These are phyloP conservation scores for Rhynchosporium graminicola DNA, from an alignment of 2,329 filamentous ascomycete species.

Conservation along the genomic window DNA sequence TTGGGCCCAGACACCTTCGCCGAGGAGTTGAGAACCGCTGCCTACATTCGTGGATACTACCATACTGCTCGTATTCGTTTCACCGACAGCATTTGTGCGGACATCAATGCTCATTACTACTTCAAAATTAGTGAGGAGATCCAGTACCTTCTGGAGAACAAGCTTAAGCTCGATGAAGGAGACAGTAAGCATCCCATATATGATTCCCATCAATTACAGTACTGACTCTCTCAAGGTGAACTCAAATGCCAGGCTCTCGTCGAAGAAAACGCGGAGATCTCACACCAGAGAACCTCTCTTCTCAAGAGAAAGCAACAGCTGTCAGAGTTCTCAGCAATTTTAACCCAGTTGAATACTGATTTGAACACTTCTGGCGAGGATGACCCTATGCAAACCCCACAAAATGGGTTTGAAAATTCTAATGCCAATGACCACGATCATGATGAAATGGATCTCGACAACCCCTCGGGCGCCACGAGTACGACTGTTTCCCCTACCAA, in stretches of 20 bases:
- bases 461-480: not conserved
- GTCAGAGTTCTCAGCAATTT: not conserved
- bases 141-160: constrained; percentile 9
- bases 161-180: constrained; percentile 14
- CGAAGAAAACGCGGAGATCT: not conserved
- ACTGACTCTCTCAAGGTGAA: not conserved
- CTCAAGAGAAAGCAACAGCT: constrained; percentile 4
- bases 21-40: constrained; percentile 61
- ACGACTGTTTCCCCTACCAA: not conserved
- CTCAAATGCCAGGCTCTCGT: not conserved
- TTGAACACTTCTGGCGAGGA: not conserved
- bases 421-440: not conserved
- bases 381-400: not conserved
- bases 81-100: constrained; percentile 49
- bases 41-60: constrained; percentile 69
- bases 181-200: constrained; percentile 4
- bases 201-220: not conserved
- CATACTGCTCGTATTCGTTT: constrained; percentile 65
- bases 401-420: not conserved
- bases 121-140: constrained; percentile 9
- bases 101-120: constrained; percentile 16
- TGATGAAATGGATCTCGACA: not conserved
- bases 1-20: constrained; percentile 60
- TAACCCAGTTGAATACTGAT: not conserved
- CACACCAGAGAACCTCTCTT: not conserved